Evolutionary conservation across 352 stramenopile genomes (phyloP).

Genomic region (Pythium oligandrum): DNA sequence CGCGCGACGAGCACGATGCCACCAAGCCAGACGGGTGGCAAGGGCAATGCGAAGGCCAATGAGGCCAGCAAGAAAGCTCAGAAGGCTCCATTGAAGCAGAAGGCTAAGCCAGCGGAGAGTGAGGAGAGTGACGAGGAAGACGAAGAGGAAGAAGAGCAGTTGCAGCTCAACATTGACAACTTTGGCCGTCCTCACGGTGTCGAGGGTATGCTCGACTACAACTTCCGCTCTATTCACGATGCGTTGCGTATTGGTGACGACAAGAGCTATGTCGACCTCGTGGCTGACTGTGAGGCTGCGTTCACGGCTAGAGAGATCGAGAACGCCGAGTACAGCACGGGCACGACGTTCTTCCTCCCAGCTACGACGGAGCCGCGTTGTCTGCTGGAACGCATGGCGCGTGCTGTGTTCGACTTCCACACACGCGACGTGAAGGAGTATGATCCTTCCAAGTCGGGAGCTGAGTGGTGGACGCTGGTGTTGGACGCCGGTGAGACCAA

Average conservation of each 20-base stretch:
- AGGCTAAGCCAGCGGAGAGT: not conserved
- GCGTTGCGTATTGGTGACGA: slow-evolving; percentile 18
- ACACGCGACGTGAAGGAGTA: slow-evolving; percentile 36
- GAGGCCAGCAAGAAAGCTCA: not conserved
- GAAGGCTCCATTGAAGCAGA: not conserved
- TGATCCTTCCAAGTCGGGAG: slow-evolving; percentile 49
- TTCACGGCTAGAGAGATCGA: slow-evolving; percentile 45
- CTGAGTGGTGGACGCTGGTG: slow-evolving; percentile 88
- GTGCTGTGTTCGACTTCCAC: slow-evolving; percentile 78
- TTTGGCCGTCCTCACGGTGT: slow-evolving; percentile 24
- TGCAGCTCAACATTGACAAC: slow-evolving; percentile 27
- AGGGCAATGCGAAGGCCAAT: no score
- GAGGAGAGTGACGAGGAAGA: slow-evolving; percentile 10
- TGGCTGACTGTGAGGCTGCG: slow-evolving; percentile 37
- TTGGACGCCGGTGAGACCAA: slow-evolving; percentile 45
- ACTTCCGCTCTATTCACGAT: slow-evolving; percentile 21
- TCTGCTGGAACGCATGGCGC: slow-evolving; percentile 62
- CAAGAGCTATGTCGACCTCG: slow-evolving; percentile 23
- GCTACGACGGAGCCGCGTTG: slow-evolving; percentile 46
- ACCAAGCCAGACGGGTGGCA: no score
- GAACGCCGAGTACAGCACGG: slow-evolving; percentile 49
- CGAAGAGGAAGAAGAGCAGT: slow-evolving; percentile 13
- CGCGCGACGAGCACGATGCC: no score
- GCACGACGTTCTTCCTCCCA: slow-evolving; percentile 51
- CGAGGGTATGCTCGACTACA: slow-evolving; percentile 20